Evolutionary conservation across 345 rosid genomes (phyloP), one percentile per base, ranked within the genome.

Genomic region (Syzygium jambos): DNA sequence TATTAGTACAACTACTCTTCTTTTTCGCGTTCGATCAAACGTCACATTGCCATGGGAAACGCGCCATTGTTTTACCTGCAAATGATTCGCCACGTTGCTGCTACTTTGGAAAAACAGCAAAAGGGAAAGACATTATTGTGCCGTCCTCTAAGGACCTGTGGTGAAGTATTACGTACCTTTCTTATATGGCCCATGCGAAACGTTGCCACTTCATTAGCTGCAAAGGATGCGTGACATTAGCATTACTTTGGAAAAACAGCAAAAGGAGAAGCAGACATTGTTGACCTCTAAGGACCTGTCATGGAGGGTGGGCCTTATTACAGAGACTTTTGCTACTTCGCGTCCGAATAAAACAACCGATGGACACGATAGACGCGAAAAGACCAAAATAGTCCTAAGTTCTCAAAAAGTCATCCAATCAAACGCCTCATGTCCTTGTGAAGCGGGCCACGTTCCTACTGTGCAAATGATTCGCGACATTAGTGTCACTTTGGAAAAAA

Each of bases 371-470:
- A 25, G 29, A 57, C 0, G 29, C 0, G 29, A 0, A 57, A 25
- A 11, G 29, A 0, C 15, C 5, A 25, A 11, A 6, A 57, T 25
- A 14, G 29, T 57, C 63, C 14, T 25, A 57, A 11, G 25, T 25
- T 25, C 1, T 11, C 63, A 57, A 57, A 57, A 0, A 5, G 25
- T 11, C 0, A 0, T 57, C 7, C 63, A 10, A 57, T 57, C 3
- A 23, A 57, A 25, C 4, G 63, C 2, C 0, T 3, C 29, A 25
- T 23, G 63, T 11, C 63, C 1, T 23, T 57, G 23, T 57, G 29
- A 57, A 57, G 23, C 1, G 2, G 13, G 10, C 6, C 22, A 56
- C 4, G 4, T 23, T 23, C 23, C 2, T 9, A 56, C 13, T 23
- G 43, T 23, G 5, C 13, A 56, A 56, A 56, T 56, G 11, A 23